Evolutionary conservation across 2,329 filamentous ascomycete genomes (phyloP).

Genomic region (Fusarium paranaense): DNA sequence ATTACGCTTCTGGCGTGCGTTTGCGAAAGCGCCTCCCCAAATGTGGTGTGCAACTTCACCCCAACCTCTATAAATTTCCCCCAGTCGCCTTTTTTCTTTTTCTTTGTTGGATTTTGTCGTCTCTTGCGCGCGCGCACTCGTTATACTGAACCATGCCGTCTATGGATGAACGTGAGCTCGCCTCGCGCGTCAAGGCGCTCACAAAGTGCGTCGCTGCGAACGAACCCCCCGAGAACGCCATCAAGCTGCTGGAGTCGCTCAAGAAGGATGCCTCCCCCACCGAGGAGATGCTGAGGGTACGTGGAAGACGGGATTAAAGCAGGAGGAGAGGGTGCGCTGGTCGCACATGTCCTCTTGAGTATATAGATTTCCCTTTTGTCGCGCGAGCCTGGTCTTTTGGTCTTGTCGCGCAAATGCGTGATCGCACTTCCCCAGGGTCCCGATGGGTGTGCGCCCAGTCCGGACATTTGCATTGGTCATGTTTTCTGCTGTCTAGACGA

Average conservation of each 20-base stretch:
- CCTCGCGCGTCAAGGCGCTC: slow-evolving; percentile 80
- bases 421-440: slow-evolving; percentile 15
- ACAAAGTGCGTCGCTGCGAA: slow-evolving; percentile 81
- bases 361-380: neutral
- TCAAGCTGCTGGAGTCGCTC: slow-evolving; percentile 80
- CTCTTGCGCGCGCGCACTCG: neutral
- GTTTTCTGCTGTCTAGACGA: neutral
- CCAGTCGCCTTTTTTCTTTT: slow-evolving; percentile 1
- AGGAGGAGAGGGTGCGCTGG: neutral
- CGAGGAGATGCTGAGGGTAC: slow-evolving; percentile 87
- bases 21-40: slow-evolving; percentile 23
- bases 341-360: neutral
- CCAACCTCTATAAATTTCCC: slow-evolving; percentile 6
- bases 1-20: slow-evolving; percentile 13
- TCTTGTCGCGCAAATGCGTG: slow-evolving; percentile 35
- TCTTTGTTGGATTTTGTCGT: neutral
- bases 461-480: slow-evolving; percentile 1
- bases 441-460: neutral
- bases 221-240: slow-evolving; percentile 78
- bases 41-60: slow-evolving; percentile 25
- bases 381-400: neutral
- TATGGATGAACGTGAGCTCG: slow-evolving; percentile 88
- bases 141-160: slow-evolving; percentile 21
- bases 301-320: slow-evolving; percentile 44
- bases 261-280: slow-evolving; percentile 85